Evolutionary conservation across 163 green algal species (phyloP).

Genomic region (Coccomyxa subellipsoidea): DNA sequence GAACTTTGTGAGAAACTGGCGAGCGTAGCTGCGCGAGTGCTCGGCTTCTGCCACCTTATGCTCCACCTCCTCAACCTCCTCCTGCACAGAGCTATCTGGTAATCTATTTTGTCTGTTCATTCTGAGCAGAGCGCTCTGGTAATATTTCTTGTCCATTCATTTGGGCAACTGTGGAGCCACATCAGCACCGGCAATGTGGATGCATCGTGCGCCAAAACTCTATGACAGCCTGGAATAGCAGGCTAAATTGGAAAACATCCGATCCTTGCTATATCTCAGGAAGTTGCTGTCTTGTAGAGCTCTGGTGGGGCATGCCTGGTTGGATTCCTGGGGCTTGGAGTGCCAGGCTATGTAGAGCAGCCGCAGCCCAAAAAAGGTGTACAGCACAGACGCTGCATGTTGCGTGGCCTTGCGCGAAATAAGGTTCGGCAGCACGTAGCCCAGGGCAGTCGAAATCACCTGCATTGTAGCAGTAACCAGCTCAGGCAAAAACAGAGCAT

Average conservation of each 20-base stretch:
- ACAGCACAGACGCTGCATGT: conserved; percentile 51
- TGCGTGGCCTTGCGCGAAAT: conserved; percentile 49
- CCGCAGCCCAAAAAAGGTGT: conserved; percentile 58
- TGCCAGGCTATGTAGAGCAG: conserved; percentile 45
- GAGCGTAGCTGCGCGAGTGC: conserved; percentile 7
- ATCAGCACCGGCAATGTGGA: too few species aligned
- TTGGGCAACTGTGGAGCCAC: too few species aligned
- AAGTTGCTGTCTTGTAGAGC: too few species aligned
- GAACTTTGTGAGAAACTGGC: conserved; percentile 9
- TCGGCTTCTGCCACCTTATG: conserved; percentile 27
- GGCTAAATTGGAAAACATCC: not conserved
- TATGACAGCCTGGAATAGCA: not conserved
- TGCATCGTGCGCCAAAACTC: not conserved
- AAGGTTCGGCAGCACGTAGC: conserved; percentile 45
- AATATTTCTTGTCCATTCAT: too few species aligned
- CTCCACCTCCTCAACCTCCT: conserved; percentile 64
- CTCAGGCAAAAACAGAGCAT: not conserved
- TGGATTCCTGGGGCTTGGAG: conserved; percentile 26
- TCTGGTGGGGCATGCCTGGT: conserved; percentile 21
- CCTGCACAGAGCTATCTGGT: conserved; percentile 40
- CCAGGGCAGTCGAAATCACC: conserved; percentile 48
- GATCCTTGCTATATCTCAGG: too few species aligned
- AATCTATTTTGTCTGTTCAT: too few species aligned
- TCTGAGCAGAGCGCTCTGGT: too few species aligned
- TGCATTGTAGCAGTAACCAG: too few species aligned